Evolutionary conservation across 2,329 filamentous ascomycete genomes (phyloP).

Genomic region (Xylaria sp.): DNA sequence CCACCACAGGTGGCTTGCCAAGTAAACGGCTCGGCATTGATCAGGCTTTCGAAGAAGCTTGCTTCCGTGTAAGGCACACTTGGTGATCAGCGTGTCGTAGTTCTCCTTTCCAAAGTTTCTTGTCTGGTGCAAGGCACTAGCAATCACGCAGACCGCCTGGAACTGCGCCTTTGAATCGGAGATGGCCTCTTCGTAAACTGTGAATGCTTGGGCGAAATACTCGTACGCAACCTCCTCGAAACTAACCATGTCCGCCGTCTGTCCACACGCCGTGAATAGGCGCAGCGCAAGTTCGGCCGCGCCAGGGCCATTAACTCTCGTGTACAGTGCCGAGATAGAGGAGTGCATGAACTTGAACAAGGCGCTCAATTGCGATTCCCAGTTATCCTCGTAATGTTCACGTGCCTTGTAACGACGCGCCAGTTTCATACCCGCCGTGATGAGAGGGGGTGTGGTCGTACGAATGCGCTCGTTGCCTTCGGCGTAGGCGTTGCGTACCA

Average conservation of each 20-base stretch:
- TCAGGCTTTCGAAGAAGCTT: slow-evolving; percentile 97
- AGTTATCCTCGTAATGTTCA: slow-evolving; percentile 71
- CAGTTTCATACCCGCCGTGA: slow-evolving; percentile 85
- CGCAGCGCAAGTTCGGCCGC: slow-evolving; percentile 84
- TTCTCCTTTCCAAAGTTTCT: slow-evolving; percentile 93
- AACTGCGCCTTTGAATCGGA: slow-evolving; percentile 96
- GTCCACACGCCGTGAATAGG: slow-evolving; percentile 85
- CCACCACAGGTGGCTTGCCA: slow-evolving; percentile 98
- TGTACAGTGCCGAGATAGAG: slow-evolving; percentile 78
- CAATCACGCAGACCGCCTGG: slow-evolving; percentile 93
- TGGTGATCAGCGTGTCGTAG: slow-evolving; percentile 97
- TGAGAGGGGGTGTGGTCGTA: slow-evolving; percentile 87
- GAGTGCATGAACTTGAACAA: slow-evolving; percentile 96
- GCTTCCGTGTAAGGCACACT: slow-evolving; percentile 92
- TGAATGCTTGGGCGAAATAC: slow-evolving; percentile 97
- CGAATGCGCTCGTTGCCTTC: slow-evolving; percentile 94
- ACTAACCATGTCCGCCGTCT: slow-evolving; percentile 83
- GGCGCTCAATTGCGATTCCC: slow-evolving; percentile 62
- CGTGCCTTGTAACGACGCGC: slow-evolving; percentile 82
- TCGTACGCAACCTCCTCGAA: slow-evolving; percentile 97
- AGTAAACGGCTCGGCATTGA: slow-evolving; percentile 92
- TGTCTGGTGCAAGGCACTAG: slow-evolving; percentile 80
- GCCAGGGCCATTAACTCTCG: slow-evolving; percentile 69
- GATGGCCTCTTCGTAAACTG: slow-evolving; percentile 93
- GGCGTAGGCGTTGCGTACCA: slow-evolving; percentile 76